A percentile compares a stretch with the other conserved stretches of the same genome.
These are phyloP conservation scores for Canavalia gladiata DNA, from an alignment of 306 rosid genomes.

Conservation along the genomic window DNA sequence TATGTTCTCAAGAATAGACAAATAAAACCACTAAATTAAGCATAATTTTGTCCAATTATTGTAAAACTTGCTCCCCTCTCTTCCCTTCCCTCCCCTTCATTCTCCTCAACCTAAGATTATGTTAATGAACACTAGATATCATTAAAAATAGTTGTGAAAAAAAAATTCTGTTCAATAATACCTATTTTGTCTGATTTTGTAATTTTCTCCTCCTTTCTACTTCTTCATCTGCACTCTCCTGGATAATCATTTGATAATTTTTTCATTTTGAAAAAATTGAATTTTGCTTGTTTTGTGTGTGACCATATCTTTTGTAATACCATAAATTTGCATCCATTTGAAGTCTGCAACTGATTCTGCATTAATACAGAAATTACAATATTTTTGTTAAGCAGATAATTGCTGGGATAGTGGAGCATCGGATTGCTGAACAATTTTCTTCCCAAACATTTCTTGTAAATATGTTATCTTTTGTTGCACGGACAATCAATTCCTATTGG, in stretches of 20 bases:
- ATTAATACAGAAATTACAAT: slow-evolving; percentile 39
- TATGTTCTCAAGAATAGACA: neutral
- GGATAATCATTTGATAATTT: slow-evolving; percentile 33
- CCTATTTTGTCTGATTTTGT: slow-evolving; percentile 5
- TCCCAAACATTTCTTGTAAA: slow-evolving; percentile 81
- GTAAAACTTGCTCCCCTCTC: neutral
- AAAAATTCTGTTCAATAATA: slow-evolving; percentile 11
- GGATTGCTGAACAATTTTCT: slow-evolving; percentile 76
- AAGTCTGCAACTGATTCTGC: slow-evolving; percentile 33
- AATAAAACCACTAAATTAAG: neutral
- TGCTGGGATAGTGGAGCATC: slow-evolving; percentile 94
- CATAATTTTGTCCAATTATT: neutral
- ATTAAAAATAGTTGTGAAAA: slow-evolving; percentile 31
- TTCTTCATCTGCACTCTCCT: slow-evolving; percentile 31
- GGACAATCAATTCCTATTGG: slow-evolving; percentile 94
- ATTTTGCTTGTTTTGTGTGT: slow-evolving; percentile 21
- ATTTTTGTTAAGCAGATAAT: slow-evolving; percentile 69
- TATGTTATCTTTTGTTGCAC: slow-evolving; percentile 79
- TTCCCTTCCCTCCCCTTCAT: neutral
- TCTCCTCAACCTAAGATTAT: neutral
- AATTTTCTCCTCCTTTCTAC: slow-evolving; percentile 25
- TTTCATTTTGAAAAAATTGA: slow-evolving; percentile 30
- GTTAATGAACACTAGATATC: neutral
- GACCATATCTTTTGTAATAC: slow-evolving; percentile 20
- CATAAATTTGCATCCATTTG: slow-evolving; percentile 23